Evolutionary conservation across 2,329 filamentous ascomycete species (phyloP), one percentile per base, ranked within the genome.

Genomic region (Penicillium sp.): DNA sequence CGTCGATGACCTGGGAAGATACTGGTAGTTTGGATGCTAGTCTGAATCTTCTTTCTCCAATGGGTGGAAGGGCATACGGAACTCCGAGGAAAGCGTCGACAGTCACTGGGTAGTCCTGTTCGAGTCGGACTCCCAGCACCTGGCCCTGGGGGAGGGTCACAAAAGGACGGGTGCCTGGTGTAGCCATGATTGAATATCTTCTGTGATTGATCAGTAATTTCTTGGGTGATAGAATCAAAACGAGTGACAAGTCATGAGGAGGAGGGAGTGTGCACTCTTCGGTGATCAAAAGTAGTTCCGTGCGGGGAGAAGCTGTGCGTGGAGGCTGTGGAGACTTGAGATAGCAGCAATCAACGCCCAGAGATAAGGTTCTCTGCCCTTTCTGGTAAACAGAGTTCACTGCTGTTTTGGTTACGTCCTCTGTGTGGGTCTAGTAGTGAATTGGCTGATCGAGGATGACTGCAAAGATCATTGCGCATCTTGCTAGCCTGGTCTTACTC

Each of bases 51-150:
- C 72, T 72, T n/a, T 82, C 74, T 0, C 79, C 82, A 2, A 71
- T 75, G 11, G 82, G 81, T 3, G 81, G 77, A 2, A 79, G 66
- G 0, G 79, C 81, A 60, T 83, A 84, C 0, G 81, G 82, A 11
- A 85, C 76, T 1, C 81, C 80, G 0, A 80, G 70, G 63, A 84
- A 85, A 5, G 72, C 72, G 34, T 77, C 73, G 4, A 76, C 58
- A 1, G 67, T 56, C n/a, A 67, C 59, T 2, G 65, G 64, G 56
- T 73, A 61, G n/a, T 58, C 59, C 6, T 69, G 62, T 6, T 63
- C 55, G 14, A 72, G 51, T 10, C 60, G 66, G 4, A 60, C 70
- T 15, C 74, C 74, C 6, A 75, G 52, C 5, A 75, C 56, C 1
- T 62, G 71, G 3, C 74, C 74, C 55, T 75, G 74, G 4, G 59